phyloP scores from a whole-genome alignment of 305 asterid genomes.

The Fraxinus greggii region DNA sequence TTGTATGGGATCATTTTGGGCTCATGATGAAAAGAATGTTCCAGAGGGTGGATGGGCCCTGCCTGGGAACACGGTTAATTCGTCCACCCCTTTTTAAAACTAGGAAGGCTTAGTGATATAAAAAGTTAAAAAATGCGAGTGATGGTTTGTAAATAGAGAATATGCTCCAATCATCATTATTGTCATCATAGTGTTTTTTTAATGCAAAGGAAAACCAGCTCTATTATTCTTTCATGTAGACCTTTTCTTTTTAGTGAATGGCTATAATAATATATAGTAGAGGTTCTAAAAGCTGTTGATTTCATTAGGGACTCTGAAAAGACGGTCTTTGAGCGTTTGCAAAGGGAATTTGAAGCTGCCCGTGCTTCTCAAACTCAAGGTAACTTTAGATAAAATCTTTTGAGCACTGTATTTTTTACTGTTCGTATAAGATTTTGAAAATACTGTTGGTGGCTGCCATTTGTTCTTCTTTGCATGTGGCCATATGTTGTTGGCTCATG shows the following conservation, averaged over 20 bases:
- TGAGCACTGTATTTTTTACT: background rate
- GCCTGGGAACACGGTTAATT: background rate
- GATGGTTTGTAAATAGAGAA: background rate
- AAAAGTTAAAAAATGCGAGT: background rate
- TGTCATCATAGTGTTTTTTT: background rate
- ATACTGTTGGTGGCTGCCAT: background rate
- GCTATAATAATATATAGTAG: background rate
- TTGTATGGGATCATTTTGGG: background rate
- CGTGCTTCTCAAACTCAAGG: conserved; percentile 91
- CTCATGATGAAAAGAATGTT: background rate
- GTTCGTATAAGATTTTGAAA: conserved; percentile 1
- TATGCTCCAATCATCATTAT: background rate
- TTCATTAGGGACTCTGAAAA: conserved; percentile 86
- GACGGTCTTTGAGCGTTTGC: conserved; percentile 80
- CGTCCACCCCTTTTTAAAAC: background rate
- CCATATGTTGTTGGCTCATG: background rate
- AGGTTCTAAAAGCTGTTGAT: conserved; percentile 28
- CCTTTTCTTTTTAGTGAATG: conserved; percentile 14
- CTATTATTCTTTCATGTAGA: background rate
- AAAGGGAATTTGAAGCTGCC: conserved; percentile 84
- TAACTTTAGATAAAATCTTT: conserved; percentile 26
- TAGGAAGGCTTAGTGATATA: background rate
- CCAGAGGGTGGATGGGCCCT: conserved; percentile 9
- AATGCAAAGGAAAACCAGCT: background rate
- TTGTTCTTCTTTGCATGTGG: background rate